These are phyloP conservation scores for Rhodotorula paludigena DNA, from an alignment of 768 basidiomycete species.

Conservation along the genomic window DNA sequence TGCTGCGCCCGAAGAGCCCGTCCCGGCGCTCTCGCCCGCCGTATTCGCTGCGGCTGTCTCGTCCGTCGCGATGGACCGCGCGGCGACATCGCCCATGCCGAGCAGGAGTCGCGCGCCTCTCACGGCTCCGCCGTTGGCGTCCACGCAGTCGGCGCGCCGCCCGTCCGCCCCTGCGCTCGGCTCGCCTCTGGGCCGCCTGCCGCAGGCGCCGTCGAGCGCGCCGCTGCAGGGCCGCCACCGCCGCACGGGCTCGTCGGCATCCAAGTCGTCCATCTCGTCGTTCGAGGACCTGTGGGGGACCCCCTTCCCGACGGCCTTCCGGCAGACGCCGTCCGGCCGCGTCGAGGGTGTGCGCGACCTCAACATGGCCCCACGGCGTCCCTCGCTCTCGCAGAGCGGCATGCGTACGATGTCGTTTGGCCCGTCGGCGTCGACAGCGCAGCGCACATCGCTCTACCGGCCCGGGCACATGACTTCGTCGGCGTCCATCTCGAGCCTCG, in stretches of 20 bases:
- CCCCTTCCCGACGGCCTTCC: conserved; percentile 15
- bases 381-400: neutral
- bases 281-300: conserved; percentile 30
- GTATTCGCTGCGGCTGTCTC: neutral
- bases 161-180: neutral
- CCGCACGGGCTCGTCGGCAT: neutral
- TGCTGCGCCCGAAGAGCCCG: neutral
- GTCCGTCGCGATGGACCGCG: conserved; percentile 5
- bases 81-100: conserved; percentile 8
- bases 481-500: conserved; percentile 27
- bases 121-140: neutral
- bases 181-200: neutral
- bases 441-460: conserved; percentile 10
- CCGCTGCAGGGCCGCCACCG: neutral
- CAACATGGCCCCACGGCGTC: neutral
- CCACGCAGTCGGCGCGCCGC: neutral
- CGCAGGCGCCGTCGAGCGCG: neutral
- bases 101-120: neutral
- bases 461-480: conserved; percentile 13
- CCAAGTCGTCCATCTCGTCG: conserved; percentile 24
- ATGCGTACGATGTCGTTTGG: neutral
- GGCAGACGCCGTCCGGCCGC: conserved; percentile 24
- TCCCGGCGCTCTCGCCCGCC: conserved; percentile 6
- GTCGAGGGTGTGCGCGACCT: conserved; percentile 15
- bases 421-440: neutral